Percentiles rank a stretch among this genome's conserved stretches.
Conservation (phyloP, 2,329 filamentous ascomycete genomes). For the Leptographium procerum region DNA sequence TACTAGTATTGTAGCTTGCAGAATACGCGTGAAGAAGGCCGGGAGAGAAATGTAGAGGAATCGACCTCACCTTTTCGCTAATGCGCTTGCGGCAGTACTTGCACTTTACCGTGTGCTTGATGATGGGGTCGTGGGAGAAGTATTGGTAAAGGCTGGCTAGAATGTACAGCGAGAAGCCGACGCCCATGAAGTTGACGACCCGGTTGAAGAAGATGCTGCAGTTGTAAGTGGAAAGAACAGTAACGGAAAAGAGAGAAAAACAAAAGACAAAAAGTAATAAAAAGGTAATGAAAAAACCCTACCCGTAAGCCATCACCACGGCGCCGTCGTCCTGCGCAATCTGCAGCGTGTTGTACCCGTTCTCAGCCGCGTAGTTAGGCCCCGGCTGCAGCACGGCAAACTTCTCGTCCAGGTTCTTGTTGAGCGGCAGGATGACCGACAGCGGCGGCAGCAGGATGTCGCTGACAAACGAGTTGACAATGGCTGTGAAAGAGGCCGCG, state of each 20-base stretch:
- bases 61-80: slow-evolving; percentile 43
- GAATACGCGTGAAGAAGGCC: not conserved
- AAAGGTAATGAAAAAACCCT: slow-evolving; percentile 16
- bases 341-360: slow-evolving; percentile 58
- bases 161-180: slow-evolving; percentile 54
- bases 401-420: slow-evolving; percentile 63
- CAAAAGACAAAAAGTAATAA: not conserved
- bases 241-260: slow-evolving; percentile 7
- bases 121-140: slow-evolving; percentile 52
- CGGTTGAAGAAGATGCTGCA: slow-evolving; percentile 44
- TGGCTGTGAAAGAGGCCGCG: slow-evolving; percentile 57
- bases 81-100: slow-evolving; percentile 54
- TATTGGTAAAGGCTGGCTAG: slow-evolving; percentile 52
- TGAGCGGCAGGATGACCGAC: slow-evolving; percentile 56
- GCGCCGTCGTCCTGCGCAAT: slow-evolving; percentile 62
- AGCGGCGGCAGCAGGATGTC: slow-evolving; percentile 60
- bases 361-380: slow-evolving; percentile 35
- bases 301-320: slow-evolving; percentile 62
- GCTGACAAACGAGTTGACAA: slow-evolving; percentile 61
- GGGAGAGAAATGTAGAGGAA: not conserved
- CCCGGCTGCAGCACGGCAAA: slow-evolving; percentile 55
- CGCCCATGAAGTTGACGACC: slow-evolving; percentile 51
- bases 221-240: not conserved
- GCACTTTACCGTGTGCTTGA: slow-evolving; percentile 60
- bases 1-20: no score